Base-by-base conservation (phyloP, 805 yeast genomes). In the Isabelozyma pseudorhagii region DNA sequence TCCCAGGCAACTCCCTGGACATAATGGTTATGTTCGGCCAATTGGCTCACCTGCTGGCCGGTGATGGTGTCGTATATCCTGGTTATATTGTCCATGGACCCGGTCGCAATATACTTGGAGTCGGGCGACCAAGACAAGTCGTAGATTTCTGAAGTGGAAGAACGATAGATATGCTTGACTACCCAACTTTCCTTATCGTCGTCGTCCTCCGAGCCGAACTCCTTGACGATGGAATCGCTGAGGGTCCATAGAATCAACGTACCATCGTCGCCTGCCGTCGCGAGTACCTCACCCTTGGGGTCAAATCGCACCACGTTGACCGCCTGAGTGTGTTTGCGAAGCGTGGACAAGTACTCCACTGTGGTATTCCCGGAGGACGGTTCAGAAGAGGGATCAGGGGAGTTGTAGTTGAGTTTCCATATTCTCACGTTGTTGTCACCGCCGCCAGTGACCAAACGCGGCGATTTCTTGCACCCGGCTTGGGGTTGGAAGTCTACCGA, bases 1-100 rank as follows among this genome's bases (percentile, higher is more conserved):
- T 94, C 99, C 98, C 98, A 94, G 0, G 87, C 76, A 5, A 94
- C 93, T 3, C 99, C 99, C 67, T 94, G 99, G 3, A 94, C 96
- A 58, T 89, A 93, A 65, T 92, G 97, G 44, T 74, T 73, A 66
- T 94, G 98, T 50, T 87, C 89, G 5, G 81, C 81, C 51, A 85
- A 73, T 55, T 82, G 85, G 27, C 74, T 65, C 0, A 86, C 71
- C 55, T 83, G 79, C 29, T 72, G 70, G 0, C 93, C 94, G 2
- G 76, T 76, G 1, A 64, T 59, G 4, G 79, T 81, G 53, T 79
- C 78, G 59, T 84, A 89, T 0, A 93, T 76, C 44, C 96, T 74
- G 9, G 91, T 80, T 7, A 83, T 75, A 59, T 90, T 89, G 67
- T 94, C 98, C 89, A 93, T 90, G 13, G 96, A 85, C 0, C 97